These are phyloP conservation scores for Penicillium soppii DNA, from an alignment of 495 filamentous ascomycete genomes.

Conservation along the genomic window DNA sequence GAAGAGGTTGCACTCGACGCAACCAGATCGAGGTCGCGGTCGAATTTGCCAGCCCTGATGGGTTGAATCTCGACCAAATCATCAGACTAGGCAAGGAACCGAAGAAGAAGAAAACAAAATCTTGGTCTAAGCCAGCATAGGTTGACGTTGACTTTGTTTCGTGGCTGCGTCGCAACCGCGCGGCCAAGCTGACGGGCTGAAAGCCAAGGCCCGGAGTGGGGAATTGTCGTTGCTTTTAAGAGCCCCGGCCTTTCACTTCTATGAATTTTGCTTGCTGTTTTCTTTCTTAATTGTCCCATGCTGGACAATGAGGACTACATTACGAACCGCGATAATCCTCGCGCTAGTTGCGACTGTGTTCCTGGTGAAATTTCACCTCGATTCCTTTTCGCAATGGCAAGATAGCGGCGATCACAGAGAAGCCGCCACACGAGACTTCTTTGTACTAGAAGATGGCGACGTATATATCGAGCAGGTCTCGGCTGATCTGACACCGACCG, in stretches of 20 bases:
- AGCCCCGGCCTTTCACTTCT: conserved; percentile 1
- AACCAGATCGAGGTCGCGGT: not conserved
- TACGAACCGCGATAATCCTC: conserved; percentile 15
- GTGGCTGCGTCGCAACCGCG: conserved; percentile 1
- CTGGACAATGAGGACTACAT: conserved; percentile 16
- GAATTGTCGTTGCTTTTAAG: not conserved
- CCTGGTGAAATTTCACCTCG: conserved; percentile 21
- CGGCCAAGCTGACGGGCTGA: conserved; percentile 2
- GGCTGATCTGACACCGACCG: not conserved
- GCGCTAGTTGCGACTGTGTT: conserved; percentile 16
- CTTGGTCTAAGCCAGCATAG: too few relatives aligned
- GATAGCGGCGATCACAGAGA: not conserved
- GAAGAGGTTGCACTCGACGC: conserved; percentile 6
- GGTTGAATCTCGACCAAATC: not conserved
- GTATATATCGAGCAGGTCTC: conserved; percentile 32
- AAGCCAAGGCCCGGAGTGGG: conserved; percentile 2
- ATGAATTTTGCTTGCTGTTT: not conserved
- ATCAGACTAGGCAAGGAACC: not conserved
- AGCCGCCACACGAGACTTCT: not conserved
- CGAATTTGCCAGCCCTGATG: too few relatives aligned
- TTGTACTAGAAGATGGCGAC: conserved; percentile 9
- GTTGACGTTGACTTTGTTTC: not conserved
- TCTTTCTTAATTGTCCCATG: not conserved
- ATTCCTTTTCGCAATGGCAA: conserved; percentile 18
- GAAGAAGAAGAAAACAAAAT: too few relatives aligned